phyloP scores from a whole-genome alignment of 2,329 filamentous ascomycete genomes.

The Alternaria triticina region DNA sequence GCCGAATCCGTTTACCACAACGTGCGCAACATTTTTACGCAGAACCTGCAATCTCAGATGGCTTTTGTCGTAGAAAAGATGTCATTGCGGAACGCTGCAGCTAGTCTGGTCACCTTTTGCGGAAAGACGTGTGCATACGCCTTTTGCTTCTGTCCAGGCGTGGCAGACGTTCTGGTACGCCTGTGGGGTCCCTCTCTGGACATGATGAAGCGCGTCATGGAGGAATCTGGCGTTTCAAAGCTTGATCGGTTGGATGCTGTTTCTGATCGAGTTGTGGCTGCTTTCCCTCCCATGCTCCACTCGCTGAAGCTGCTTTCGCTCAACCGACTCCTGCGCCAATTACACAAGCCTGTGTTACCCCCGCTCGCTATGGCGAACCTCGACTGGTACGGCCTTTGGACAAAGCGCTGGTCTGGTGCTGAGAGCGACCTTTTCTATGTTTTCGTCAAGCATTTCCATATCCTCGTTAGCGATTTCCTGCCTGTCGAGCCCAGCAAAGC shows the following conservation, averaged over 20 bases:
- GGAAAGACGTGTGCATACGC: conserved; percentile 91
- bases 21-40: conserved; percentile 82
- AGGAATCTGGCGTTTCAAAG: conserved; percentile 68
- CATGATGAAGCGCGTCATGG: conserved; percentile 72
- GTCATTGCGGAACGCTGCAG: conserved; percentile 75
- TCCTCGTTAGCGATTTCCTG: conserved; percentile 72
- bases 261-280: conserved; percentile 68
- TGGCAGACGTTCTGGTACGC: conserved; percentile 81
- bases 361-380: conserved; percentile 74
- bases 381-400: conserved; percentile 86
- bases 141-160: conserved; percentile 88
- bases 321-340: conserved; percentile 61
- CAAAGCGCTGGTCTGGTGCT: conserved; percentile 81
- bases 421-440: conserved; percentile 92
- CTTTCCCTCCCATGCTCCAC: conserved; percentile 73
- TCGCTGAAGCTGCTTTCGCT: conserved; percentile 69
- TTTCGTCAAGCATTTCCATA: conserved; percentile 86
- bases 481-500: conserved; percentile 56
- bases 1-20: conserved; percentile 84
- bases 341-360: conserved; percentile 70
- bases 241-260: conserved; percentile 56
- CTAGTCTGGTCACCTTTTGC: conserved; percentile 76
- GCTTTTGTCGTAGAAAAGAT: conserved; percentile 87
- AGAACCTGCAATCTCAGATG: conserved; percentile 84
- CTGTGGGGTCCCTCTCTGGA: conserved; percentile 77